Conservation (phyloP, 73 alveolate genomes). For the Stentor roeselii region DNA sequence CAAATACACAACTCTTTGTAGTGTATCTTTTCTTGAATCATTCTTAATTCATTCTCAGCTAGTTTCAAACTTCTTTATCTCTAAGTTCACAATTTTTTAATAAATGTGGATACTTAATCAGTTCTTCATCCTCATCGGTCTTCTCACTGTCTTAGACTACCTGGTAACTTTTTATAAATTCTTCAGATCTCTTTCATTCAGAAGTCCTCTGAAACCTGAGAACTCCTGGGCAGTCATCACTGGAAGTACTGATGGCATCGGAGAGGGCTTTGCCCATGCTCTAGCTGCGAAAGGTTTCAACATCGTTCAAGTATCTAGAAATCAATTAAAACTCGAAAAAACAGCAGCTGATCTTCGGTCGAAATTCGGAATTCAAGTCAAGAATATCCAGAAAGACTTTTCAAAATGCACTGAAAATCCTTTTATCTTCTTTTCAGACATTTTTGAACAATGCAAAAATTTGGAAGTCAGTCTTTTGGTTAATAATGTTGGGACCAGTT, state of each 20-base stretch:
- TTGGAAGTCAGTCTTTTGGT: slow-evolving; percentile 33
- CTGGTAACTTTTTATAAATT: no score
- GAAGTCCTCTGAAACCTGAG: no score
- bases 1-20: no score
- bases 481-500: slow-evolving; percentile 36
- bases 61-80: no score
- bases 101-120: no score
- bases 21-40: no score
- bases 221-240: slow-evolving; percentile 71
- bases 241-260: slow-evolving; percentile 77
- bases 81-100: no score
- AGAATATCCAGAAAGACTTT: neutral
- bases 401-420: neutral
- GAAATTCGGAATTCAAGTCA: neutral
- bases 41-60: no score
- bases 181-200: no score
- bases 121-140: no score
- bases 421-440: slow-evolving; percentile 5
- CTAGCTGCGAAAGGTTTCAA: slow-evolving; percentile 63
- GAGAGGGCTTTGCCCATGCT: slow-evolving; percentile 49
- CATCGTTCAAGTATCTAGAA: slow-evolving; percentile 54
- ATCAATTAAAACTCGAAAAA: slow-evolving; percentile 34
- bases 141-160: no score
- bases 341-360: slow-evolving; percentile 3
- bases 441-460: neutral